Percentiles rank a stretch among this genome's conserved stretches.
Conservation (phyloP, 768 basidiomycete genomes). For the Mycena sanguinolenta region DNA sequence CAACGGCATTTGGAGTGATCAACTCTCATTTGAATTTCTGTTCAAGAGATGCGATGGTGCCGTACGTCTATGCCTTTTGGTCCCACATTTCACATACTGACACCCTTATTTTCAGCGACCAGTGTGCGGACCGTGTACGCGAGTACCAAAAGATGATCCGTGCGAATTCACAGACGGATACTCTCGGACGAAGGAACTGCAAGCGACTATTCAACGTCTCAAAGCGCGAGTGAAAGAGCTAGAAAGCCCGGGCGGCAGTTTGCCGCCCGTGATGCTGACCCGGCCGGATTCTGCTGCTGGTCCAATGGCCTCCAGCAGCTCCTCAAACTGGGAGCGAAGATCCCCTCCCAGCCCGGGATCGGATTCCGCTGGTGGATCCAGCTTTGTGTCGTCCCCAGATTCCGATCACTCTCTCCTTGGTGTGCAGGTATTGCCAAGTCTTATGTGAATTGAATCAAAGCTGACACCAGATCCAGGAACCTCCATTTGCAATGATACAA, state of each 20-base stretch:
- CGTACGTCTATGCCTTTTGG: slow-evolving; percentile 7
- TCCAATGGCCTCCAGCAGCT: not conserved
- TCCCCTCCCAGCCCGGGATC: slow-evolving; percentile 26
- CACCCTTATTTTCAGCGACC: slow-evolving; percentile 29
- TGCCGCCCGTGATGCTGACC: slow-evolving; percentile 27
- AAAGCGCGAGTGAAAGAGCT: slow-evolving; percentile 53
- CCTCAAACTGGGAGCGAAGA: slow-evolving; percentile 1
- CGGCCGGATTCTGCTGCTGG: not conserved
- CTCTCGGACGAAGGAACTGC: slow-evolving; percentile 54
- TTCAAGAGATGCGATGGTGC: slow-evolving; percentile 40
- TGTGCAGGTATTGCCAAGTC: slow-evolving; percentile 8
- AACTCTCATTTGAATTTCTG: not conserved
- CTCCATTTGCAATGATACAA: slow-evolving; percentile 29
- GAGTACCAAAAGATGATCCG: slow-evolving; percentile 54
- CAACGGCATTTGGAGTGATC: not conserved
- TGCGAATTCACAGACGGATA: slow-evolving; percentile 62
- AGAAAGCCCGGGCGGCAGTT: slow-evolving; percentile 42
- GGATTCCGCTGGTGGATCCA: slow-evolving; percentile 15
- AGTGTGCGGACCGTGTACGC: slow-evolving; percentile 56
- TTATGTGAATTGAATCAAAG: no score
- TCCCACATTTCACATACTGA: not conserved
- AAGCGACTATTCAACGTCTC: slow-evolving; percentile 54
- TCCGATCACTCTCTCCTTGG: slow-evolving; percentile 30
- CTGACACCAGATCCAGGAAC: slow-evolving; percentile 23
- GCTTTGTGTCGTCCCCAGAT: slow-evolving; percentile 25